A percentile compares a stretch with the other conserved stretches of the same genome.
phyloP scores from a whole-genome alignment of 2,329 filamentous ascomycete species.

The Sporothrix pseudoabietina region DNA sequence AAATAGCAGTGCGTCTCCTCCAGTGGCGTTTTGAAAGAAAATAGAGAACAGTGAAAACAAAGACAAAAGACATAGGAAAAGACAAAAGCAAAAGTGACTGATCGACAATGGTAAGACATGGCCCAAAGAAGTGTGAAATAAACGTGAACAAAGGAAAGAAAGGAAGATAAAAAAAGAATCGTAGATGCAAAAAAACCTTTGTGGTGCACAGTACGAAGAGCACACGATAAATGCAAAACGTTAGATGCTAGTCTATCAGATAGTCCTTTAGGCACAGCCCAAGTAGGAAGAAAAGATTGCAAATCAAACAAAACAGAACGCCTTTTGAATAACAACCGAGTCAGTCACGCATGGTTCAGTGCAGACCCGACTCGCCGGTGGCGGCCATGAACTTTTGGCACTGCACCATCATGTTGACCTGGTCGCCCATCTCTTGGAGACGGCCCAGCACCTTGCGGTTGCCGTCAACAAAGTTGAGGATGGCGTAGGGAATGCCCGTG shows the following conservation, averaged over 20 bases:
- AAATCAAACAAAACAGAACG: neutral
- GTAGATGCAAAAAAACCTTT: neutral
- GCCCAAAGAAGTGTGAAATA: neutral
- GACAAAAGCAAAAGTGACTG: neutral
- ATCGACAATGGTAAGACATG: neutral
- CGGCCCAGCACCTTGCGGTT: slow-evolving; percentile 56
- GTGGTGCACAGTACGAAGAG: neutral
- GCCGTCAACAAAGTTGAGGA: slow-evolving; percentile 63
- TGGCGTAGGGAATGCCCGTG: slow-evolving; percentile 62
- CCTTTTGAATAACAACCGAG: neutral
- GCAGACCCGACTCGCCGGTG: slow-evolving; percentile 50
- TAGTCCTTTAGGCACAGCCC: slow-evolving; percentile 8
- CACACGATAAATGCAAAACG: neutral
- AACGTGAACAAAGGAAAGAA: slow-evolving; percentile 3
- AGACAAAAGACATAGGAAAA: neutral
- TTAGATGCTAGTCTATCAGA: neutral
- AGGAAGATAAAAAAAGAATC: neutral
- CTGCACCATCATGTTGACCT: slow-evolving; percentile 61
- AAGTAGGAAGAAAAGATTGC: neutral
- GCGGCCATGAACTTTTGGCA: slow-evolving; percentile 57
- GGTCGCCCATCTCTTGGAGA: slow-evolving; percentile 61
- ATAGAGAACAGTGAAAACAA: neutral
- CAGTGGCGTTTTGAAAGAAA: slow-evolving; percentile 16
- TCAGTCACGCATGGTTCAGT: slow-evolving; percentile 32
- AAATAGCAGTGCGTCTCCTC: slow-evolving; percentile 8